Evolutionary conservation across 345 rosid genomes (phyloP).

Genomic region (sweet orange (Citrus sinensis)): DVS_A1.0 CM039168.1:6195001-6195500

Average conservation of each 20-base stretch:
- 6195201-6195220: no score
- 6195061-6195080: background rate
- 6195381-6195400: no score
- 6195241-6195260: background rate
- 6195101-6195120: background rate
- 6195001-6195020: constrained; percentile 98
- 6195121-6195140: background rate
- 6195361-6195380: background rate
- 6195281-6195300: background rate
- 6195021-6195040: constrained; percentile 94
- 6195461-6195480: background rate
- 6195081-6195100: background rate
- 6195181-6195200: no score
- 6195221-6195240: background rate
- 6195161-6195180: background rate
- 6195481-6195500: background rate
- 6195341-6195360: background rate
- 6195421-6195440: background rate
- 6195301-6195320: background rate
- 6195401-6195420: background rate
- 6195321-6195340: background rate
- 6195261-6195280: background rate
- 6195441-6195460: background rate
- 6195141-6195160: background rate
- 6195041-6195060: constrained; percentile 64